Conservation (phyloP, 148 eudicot species). For the Beta vulgaris region DNA sequence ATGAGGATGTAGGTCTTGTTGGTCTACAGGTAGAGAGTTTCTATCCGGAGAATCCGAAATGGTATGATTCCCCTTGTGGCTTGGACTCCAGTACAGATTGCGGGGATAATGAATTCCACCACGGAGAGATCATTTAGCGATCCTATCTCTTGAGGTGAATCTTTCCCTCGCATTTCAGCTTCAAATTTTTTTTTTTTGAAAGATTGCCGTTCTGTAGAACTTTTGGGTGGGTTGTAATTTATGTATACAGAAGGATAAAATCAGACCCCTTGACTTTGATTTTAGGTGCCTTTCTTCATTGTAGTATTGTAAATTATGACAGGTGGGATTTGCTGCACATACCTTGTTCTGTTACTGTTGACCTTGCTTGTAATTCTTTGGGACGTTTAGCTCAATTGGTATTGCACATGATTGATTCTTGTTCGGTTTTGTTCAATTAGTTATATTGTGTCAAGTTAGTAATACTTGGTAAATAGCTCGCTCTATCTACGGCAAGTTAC, state of each 20-base stretch:
- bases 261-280: constrained; percentile 46
- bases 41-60: constrained; percentile 85
- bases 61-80: constrained; percentile 94
- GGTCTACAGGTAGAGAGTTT: constrained; percentile 82
- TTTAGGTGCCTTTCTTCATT: constrained; percentile 33
- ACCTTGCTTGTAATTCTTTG: constrained; percentile 26
- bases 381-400: constrained; percentile 23
- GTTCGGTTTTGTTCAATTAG: constrained; percentile 12
- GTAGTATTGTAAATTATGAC: constrained; percentile 54
- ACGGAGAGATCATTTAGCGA: constrained; percentile 72
- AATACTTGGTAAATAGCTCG: not conserved
- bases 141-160: constrained; percentile 33
- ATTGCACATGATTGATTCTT: constrained; percentile 15
- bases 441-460: constrained; percentile 2
- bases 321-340: constrained; percentile 48
- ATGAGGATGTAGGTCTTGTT: constrained; percentile 73
- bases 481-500: not conserved
- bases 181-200: constrained; percentile 20
- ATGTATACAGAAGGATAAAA: constrained; percentile 48
- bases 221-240: constrained; percentile 61
- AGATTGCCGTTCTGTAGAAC: constrained; percentile 26
- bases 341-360: constrained; percentile 32
- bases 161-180: constrained; percentile 42
- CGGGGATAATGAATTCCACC: constrained; percentile 62
- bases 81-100: constrained; percentile 83